Evolutionary conservation across 2,329 filamentous ascomycete species (phyloP), one percentile per base, ranked within the genome.

Genomic region (Cordyceps cateniannulata): DNA sequence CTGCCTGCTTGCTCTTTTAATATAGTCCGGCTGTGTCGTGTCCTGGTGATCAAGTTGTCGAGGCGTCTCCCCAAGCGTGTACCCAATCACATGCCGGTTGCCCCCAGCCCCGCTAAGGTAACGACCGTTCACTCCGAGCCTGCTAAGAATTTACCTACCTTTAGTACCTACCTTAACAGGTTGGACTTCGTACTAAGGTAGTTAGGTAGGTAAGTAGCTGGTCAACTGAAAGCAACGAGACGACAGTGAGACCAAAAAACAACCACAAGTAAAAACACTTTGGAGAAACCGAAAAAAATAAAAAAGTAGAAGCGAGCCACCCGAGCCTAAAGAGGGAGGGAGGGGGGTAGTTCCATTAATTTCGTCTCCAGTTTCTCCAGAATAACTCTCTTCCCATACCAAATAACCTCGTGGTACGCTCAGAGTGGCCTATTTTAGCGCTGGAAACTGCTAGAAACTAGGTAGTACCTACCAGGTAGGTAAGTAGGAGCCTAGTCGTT

Each of bases 381-480:
- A 35, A 35, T 10, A 35, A 35, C 32, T 35, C 32, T 35, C 32
- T n/a, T n/a, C n/a, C n/a, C n/a, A n/a, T n/a, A n/a, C 32, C 5
- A 35, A 7, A 35, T 7, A 35, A 35, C 32, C 25, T 27, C 50
- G 32, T 40, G 50, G 25, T 20, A 35, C 22, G 18, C 20, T 40
- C 20, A 7, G 7, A 32, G 52, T 55, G 52, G 52, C 20, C 44
- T 16, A 18, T 49, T 27, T n/a, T 38, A 38, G 42, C 49, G 57
- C 40, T 59, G 57, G 57, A 59, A 59, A 59, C 42, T 53, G 48
- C 22, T 59, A 35, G 57, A 59, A 53, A 22, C 56, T n/a, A 18
- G 38, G n/a, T n/a, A n/a, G n/a, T n/a, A n/a, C n/a, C n/a, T n/a
- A n/a, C n/a, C n/a, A n/a, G n/a, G n/a, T n/a, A n/a, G n/a, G n/a